A percentile compares a stretch with the other conserved stretches of the same genome.
Evolutionary conservation across 495 filamentous ascomycete genomes (phyloP).

Genomic region (Cladorrhinum samala): DNA sequence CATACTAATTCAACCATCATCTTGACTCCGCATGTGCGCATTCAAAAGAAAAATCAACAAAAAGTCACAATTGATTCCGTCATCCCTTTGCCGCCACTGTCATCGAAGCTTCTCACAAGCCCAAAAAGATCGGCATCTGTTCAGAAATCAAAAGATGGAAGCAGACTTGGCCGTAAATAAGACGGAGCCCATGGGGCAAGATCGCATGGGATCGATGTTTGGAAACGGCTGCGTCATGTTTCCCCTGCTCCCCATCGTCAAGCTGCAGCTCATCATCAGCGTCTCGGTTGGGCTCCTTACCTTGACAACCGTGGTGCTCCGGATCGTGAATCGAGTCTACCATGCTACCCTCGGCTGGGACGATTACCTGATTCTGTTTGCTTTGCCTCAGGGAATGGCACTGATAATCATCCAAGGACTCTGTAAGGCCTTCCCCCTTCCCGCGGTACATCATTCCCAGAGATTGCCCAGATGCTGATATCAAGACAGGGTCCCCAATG

Average conservation of each 20-base stretch:
- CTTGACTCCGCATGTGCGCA: too few relatives aligned
- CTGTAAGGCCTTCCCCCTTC: conserved; percentile 14
- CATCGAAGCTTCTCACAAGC: too few relatives aligned
- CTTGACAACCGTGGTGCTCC: conserved; percentile 11
- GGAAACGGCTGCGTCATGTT: conserved; percentile 10
- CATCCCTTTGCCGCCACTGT: too few relatives aligned
- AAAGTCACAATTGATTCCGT: too few relatives aligned
- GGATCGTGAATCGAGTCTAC: conserved; percentile 14
- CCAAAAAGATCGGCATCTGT: too few relatives aligned
- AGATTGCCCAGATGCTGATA: too few relatives aligned
- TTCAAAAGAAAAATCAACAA: too few relatives aligned
- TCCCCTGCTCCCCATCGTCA: conserved; percentile 9
- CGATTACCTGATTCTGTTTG: conserved; percentile 25
- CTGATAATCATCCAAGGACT: conserved; percentile 24
- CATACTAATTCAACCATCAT: too few relatives aligned
- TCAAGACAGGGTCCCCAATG: conserved; percentile 17
- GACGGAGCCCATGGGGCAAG: too few relatives aligned
- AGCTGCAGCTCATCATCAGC: conserved; percentile 21
- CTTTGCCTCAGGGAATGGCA: conserved; percentile 21
- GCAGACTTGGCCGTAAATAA: too few relatives aligned
- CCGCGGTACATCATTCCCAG: too few relatives aligned
- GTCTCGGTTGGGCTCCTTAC: conserved; percentile 9
- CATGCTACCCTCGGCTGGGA: conserved; percentile 27
- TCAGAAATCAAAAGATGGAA: too few relatives aligned
- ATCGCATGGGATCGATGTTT: background rate